These are phyloP conservation scores for Jackrogersella multiformis DNA, from an alignment of 495 filamentous ascomycete genomes.

Conservation along the genomic window DNA sequence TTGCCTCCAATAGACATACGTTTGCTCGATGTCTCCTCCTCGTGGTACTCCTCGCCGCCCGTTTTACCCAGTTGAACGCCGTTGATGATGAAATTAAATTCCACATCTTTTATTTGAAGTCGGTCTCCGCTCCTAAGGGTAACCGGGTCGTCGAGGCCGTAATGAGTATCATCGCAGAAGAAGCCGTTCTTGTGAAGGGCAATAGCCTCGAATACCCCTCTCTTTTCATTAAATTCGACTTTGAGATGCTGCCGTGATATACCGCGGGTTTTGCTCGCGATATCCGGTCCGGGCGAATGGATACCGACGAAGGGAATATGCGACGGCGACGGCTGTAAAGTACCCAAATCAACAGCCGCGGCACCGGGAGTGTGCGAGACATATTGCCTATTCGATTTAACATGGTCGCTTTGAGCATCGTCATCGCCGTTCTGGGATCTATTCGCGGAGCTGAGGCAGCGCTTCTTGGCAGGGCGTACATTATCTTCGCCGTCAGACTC, in stretches of 20 bases:
- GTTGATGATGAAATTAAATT: conserved; percentile 77
- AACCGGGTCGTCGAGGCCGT: conserved; percentile 67
- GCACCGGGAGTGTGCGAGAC: conserved; percentile 61
- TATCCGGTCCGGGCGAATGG: conserved; percentile 71
- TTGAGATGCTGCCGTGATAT: conserved; percentile 89
- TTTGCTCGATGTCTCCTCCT: conserved; percentile 53
- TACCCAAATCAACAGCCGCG: conserved; percentile 59
- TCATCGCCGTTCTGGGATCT: conserved; percentile 43
- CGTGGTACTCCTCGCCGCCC: conserved; percentile 64
- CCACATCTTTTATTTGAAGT: conserved; percentile 82
- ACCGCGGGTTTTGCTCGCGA: conserved; percentile 68
- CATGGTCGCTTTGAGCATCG: conserved; percentile 44
- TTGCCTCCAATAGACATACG: conserved; percentile 63
- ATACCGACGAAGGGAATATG: conserved; percentile 82
- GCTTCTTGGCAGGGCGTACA: conserved; percentile 51
- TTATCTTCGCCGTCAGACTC: conserved; percentile 58
- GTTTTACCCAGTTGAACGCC: conserved; percentile 75
- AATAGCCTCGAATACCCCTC: conserved; percentile 78
- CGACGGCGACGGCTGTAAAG: conserved; percentile 65
- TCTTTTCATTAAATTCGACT: conserved; percentile 81
- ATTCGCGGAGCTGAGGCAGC: conserved; percentile 43
- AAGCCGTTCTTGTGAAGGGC: conserved; percentile 87
- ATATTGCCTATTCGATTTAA: conserved; percentile 56
- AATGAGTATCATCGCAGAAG: conserved; percentile 79
- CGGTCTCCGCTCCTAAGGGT: conserved; percentile 75